Evolutionary conservation across 306 rosid species (phyloP).

Genomic region (Abrus precatorius): DNA sequence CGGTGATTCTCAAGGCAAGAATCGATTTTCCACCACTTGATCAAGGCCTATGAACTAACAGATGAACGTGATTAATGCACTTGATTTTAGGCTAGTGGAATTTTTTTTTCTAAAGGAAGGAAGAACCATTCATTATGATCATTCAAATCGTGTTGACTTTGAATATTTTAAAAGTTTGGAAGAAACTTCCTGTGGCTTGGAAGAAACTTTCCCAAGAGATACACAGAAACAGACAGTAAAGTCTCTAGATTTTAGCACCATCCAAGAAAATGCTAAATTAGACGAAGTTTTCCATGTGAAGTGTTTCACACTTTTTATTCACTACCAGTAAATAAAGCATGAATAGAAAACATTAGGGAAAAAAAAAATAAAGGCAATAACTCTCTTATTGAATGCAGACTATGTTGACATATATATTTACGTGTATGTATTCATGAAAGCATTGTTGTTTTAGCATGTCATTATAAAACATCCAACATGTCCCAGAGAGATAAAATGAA

Average conservation of each 20-base stretch:
- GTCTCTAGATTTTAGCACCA: not conserved
- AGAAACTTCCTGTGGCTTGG: slow-evolving; percentile 41
- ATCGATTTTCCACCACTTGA: not conserved
- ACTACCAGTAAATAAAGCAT: not conserved
- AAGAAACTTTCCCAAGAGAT: slow-evolving; percentile 9
- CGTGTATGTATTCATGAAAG: no score
- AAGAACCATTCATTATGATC: not conserved
- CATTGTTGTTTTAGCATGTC: not conserved
- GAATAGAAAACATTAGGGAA: not conserved
- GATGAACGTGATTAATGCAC: not conserved
- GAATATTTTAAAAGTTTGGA: not conserved
- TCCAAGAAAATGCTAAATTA: not conserved
- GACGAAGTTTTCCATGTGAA: slow-evolving; percentile 21
- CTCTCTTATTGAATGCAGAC: slow-evolving; percentile 1
- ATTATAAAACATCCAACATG: not conserved
- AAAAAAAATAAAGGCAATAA: not conserved
- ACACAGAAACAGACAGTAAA: not conserved
- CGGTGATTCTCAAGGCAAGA: slow-evolving; percentile 23
- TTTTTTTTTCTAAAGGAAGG: not conserved
- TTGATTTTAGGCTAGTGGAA: slow-evolving; percentile 16
- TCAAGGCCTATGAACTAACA: slow-evolving; percentile 7
- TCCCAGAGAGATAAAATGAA: not conserved
- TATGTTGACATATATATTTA: not conserved
- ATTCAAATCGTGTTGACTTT: slow-evolving; percentile 26
- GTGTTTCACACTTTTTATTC: not conserved